These are phyloP conservation scores for Geotrichum klebahnii DNA, from an alignment of 1,139 yeast genomes.

Conservation along the genomic window DNA sequence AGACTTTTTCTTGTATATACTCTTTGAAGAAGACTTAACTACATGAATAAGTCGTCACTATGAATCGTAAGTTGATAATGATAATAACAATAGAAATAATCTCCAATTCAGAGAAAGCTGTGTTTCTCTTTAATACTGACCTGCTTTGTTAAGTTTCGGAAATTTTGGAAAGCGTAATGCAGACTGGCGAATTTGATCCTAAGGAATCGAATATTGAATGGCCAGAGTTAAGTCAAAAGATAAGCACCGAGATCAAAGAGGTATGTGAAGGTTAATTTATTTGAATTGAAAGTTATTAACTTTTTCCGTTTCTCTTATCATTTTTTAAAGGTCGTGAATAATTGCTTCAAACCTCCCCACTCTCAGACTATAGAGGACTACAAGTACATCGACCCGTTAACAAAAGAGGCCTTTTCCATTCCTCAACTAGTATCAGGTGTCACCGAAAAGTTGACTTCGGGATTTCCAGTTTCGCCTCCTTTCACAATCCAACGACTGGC, in stretches of 20 bases:
- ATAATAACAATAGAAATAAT: too few species aligned
- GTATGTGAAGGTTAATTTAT: conserved; percentile 5
- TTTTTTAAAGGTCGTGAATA: conserved; percentile 5
- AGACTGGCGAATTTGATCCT: conserved; percentile 17
- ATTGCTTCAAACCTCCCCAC: conserved; percentile 10
- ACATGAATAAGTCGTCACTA: neutral
- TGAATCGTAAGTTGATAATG: neutral
- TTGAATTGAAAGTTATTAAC: neutral
- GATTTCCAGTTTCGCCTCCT: conserved; percentile 48
- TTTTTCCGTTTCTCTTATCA: neutral
- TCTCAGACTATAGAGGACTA: conserved; percentile 7
- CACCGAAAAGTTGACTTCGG: conserved; percentile 29
- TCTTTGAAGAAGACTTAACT: neutral
- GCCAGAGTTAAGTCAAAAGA: conserved; percentile 10
- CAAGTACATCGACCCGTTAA: conserved; percentile 29
- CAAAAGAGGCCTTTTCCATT: conserved; percentile 28
- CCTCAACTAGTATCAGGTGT: conserved; percentile 30
- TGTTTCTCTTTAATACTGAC: neutral
- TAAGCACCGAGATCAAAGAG: conserved; percentile 7
- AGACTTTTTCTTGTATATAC: neutral
- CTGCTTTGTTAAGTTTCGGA: neutral
- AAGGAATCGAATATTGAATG: conserved; percentile 4
- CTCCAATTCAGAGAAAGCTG: too few species aligned
- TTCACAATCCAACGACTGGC: conserved; percentile 56
- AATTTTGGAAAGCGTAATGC: conserved; percentile 9